Conservation (phyloP, 306 rosid genomes). For the Vachellia collinsii region DNA sequence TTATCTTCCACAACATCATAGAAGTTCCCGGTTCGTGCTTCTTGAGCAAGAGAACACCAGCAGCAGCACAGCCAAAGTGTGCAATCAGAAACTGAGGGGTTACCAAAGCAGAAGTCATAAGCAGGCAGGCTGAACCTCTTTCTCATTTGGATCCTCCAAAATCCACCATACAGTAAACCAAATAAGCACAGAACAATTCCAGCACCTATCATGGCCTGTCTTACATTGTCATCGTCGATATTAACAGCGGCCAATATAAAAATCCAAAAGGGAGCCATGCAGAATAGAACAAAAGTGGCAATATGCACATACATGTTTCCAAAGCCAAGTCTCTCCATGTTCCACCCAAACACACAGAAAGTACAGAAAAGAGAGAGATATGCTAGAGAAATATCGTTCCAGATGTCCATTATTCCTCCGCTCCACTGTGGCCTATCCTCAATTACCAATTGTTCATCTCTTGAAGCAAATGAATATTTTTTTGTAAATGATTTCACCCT, state of each 20-base stretch:
- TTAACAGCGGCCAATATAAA: constrained; percentile 85
- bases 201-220: constrained; percentile 56
- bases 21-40: constrained; percentile 71
- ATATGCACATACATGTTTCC: constrained; percentile 96
- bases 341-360: constrained; percentile 92
- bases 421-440: constrained; percentile 71
- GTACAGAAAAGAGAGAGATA: constrained; percentile 83
- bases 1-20: constrained; percentile 68
- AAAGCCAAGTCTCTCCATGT: constrained; percentile 94
- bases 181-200: constrained; percentile 79
- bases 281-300: constrained; percentile 78
- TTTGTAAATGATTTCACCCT: constrained; percentile 52
- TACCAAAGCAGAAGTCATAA: constrained; percentile 76
- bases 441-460: constrained; percentile 45
- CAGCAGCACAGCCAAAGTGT: constrained; percentile 88
- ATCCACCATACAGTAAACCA: constrained; percentile 94
- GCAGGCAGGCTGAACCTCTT: constrained; percentile 82
- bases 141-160: constrained; percentile 98
- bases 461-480: constrained; percentile 66
- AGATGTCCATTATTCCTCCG: constrained; percentile 85
- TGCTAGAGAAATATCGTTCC: constrained; percentile 79
- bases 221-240: constrained; percentile 65
- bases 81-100: constrained; percentile 71
- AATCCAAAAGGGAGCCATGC: constrained; percentile 94
- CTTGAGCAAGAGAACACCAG: constrained; percentile 98